These are phyloP conservation scores for Exophiala viscosa DNA, from an alignment of 2,329 filamentous ascomycete genomes.

Conservation along the genomic window DNA sequence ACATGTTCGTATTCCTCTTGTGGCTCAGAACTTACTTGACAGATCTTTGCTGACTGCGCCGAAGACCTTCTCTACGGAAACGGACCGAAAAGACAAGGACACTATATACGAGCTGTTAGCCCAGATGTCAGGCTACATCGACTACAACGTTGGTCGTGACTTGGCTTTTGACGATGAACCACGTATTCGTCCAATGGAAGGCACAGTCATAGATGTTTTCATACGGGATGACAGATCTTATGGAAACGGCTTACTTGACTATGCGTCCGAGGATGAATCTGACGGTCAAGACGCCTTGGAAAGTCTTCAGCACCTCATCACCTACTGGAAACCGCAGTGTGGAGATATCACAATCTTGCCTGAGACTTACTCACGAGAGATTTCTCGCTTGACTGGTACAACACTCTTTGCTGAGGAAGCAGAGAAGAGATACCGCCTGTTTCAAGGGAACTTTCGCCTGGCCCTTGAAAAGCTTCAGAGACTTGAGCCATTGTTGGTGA, in stretches of 20 bases:
- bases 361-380: slow-evolving; percentile 19
- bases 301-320: slow-evolving; percentile 16
- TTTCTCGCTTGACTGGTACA: slow-evolving; percentile 20
- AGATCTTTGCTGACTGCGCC: slow-evolving; percentile 7
- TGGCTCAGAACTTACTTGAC: background rate
- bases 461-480: slow-evolving; percentile 24
- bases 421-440: slow-evolving; percentile 21
- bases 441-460: slow-evolving; percentile 19
- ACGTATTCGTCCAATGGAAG: slow-evolving; percentile 16
- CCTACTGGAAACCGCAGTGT: slow-evolving; percentile 23
- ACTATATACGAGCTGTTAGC: slow-evolving; percentile 12
- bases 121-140: slow-evolving; percentile 19
- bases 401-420: slow-evolving; percentile 21
- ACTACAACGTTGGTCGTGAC: slow-evolving; percentile 8
- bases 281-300: slow-evolving; percentile 18
- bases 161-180: slow-evolving; percentile 16
- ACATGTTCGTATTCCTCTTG: slow-evolving; percentile 7
- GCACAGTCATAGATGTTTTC: slow-evolving; percentile 12
- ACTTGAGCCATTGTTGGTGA: slow-evolving; percentile 26
- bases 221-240: slow-evolving; percentile 11
- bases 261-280: slow-evolving; percentile 20
- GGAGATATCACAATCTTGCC: slow-evolving; percentile 25
- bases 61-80: slow-evolving; percentile 22
- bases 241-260: slow-evolving; percentile 14
- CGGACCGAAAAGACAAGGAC: slow-evolving; percentile 14